Evolutionary conservation across 331 rosid species (phyloP), one percentile per base, ranked within the genome.

Genomic region (Quercus phellos): DNA sequence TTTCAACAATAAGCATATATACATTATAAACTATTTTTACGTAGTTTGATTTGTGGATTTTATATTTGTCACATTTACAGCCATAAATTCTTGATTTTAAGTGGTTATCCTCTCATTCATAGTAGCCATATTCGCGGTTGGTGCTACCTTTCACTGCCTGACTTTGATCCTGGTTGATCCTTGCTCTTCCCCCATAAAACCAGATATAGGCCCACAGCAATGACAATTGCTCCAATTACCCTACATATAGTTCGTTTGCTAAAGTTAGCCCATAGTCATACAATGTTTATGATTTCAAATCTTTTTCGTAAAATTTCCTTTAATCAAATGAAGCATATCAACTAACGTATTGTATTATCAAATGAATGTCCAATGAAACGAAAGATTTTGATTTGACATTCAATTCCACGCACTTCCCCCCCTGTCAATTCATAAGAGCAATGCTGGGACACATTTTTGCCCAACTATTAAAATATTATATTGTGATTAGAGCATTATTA

Each of bases 181-280:
- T 85, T 88, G 60, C 83, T 83, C 50, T 88, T 80, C 10, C 87
- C 89, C 91, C 91, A 88, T 66, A 88, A 21, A 64, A 85, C 85
- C 79, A 85, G 51, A 71, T 88, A 88, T 17, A 85, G 83, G n/a
- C 91, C 91, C 27, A 17, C 54, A 51, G 83, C 79, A 13, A 85
- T 83, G 46, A 79, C 70, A 16, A 74, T 51, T n/a, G 91, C 89
- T 73, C 91, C 24, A 29, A 64, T 6, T 30, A 64, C 24, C 22
- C 70, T 64, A 26, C 5, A 63, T 3, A 24, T 24, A 59, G 34
- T 59, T 59, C 18, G 11, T 30, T 55, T 19, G 19, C 22, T 3
- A 18, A n/a, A 55, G 10, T 72, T 53, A 42, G 50, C 50, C 50
- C 50, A 1, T 42, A 42, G 12, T 42, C 50, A 8, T 42, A 42